These are phyloP conservation scores for Ogataea methanolica DNA, from an alignment of 805 yeast genomes.

Conservation along the genomic window DNA sequence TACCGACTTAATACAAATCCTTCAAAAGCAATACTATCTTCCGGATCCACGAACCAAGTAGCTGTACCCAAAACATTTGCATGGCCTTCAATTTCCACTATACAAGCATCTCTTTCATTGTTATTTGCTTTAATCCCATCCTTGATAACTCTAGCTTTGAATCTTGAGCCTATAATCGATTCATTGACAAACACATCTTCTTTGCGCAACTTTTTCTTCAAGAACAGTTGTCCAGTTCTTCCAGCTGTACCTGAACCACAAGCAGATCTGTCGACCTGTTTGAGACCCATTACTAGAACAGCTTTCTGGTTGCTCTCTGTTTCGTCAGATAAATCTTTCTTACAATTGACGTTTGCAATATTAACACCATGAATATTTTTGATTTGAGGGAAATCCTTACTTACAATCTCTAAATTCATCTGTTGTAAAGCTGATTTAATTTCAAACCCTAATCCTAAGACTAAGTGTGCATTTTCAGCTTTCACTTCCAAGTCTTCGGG, in stretches of 20 bases:
- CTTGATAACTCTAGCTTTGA: slow-evolving; percentile 15
- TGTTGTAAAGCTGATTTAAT: slow-evolving; percentile 11
- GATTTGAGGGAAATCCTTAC: slow-evolving; percentile 22
- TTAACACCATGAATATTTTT: slow-evolving; percentile 19
- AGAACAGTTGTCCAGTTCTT: slow-evolving; percentile 17
- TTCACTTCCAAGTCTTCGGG: slow-evolving; percentile 8
- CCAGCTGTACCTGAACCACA: slow-evolving; percentile 29
- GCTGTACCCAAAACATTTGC: slow-evolving; percentile 21
- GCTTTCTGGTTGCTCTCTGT: slow-evolving; percentile 14
- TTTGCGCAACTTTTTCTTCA: slow-evolving; percentile 8
- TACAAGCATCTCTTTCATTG: slow-evolving; percentile 17
- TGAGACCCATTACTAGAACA: slow-evolving; percentile 21
- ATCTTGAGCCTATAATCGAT: slow-evolving; percentile 22
- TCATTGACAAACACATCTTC: slow-evolving; percentile 16
- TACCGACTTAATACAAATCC: slow-evolving; percentile 20
- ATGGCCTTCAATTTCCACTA: slow-evolving; percentile 22
- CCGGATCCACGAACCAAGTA: slow-evolving; percentile 21
- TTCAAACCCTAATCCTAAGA: slow-evolving; percentile 18
- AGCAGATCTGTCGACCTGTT: slow-evolving; percentile 26
- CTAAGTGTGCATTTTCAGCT: slow-evolving; percentile 15
- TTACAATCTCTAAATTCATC: slow-evolving; percentile 9
- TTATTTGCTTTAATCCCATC: slow-evolving; percentile 15
- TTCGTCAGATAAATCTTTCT: slow-evolving; percentile 10
- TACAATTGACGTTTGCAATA: slow-evolving; percentile 9
- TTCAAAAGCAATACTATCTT: slow-evolving; percentile 15